Base-by-base conservation (phyloP, 441 rosid species). In the Rhodomyrtus psidioides region DNA sequence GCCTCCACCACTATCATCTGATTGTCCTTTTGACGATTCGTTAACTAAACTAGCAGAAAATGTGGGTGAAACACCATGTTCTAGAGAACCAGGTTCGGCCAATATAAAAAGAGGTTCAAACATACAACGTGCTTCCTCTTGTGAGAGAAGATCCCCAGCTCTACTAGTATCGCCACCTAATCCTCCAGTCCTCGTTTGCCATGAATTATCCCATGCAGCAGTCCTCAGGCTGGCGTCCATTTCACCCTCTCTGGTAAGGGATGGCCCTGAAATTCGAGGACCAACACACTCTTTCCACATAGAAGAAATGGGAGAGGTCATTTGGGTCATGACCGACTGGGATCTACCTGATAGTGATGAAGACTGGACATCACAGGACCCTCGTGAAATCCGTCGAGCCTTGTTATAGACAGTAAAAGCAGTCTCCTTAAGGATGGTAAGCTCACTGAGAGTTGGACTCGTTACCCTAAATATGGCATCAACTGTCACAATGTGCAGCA, bases 31-130 rank as follows among this genome's bases (percentile, higher is more conserved):
- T 82, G 93, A 91, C 79, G 94, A 88, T 88, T 96, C 99, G 5
- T 92, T 87, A 81, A 91, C 87, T 90, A 91, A 89, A 92, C 91
- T 91, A 82, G 93, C 91, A 89, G 85, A 90, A 57, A 90, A 85
- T 83, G 93, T 65, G 84, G 98, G 96, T 39, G 94, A 88, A 91
- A 94, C 93, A 84, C 98, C 98, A 88, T 93, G 94, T 79, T 95
- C 98, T 89, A 96, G 91, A 81, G 99, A 95, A 89, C 99, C 99
- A 89, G 99, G 96, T 91, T 98, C 98, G 26, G 99, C 93, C 87
- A 98, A 98, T 90, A 98, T 94, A 91, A 94, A 98, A 85, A 98
- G 97, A 60, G 99, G 99, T 91, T 98, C 99, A 91, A 98, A 97
- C 95, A 98, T 88, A 90, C 91, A 97, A 84, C 92, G 95, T 82